Conservation (phyloP, 495 filamentous ascomycete species). For the Neurospora sp. region DNA sequence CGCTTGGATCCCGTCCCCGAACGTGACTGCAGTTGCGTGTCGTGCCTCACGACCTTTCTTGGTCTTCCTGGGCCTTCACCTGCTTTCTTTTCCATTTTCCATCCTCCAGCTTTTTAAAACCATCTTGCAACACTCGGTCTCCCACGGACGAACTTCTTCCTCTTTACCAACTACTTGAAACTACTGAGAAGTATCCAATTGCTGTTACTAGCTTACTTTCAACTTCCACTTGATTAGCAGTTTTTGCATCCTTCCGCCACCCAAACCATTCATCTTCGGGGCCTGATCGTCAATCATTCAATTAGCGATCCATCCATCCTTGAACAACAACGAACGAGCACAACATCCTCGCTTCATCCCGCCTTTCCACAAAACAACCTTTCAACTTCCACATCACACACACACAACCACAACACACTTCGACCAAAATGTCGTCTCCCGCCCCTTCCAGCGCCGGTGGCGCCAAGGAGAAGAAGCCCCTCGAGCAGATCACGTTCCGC, state of each 20-base stretch:
- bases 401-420: neutral
- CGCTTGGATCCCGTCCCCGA: neutral
- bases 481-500: constrained; percentile 81
- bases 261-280: neutral
- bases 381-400: neutral
- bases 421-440: constrained; percentile 48
- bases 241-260: neutral
- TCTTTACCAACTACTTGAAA: neutral
- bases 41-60: neutral
- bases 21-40: neutral
- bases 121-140: neutral
- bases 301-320: neutral
- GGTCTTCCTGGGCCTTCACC: neutral
- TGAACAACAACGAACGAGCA: neutral
- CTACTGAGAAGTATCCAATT: neutral
- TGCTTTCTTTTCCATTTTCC: neutral
- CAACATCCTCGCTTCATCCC: neutral
- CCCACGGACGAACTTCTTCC: neutral
- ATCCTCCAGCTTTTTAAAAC: neutral
- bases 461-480: constrained; percentile 41
- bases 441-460: constrained; percentile 38
- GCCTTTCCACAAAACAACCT: neutral
- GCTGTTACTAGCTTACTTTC: neutral
- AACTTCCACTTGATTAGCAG: neutral
- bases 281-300: neutral